These are phyloP conservation scores for Moricandia moricandioides DNA, from an alignment of 345 rosid species.

Conservation along the genomic window DNA sequence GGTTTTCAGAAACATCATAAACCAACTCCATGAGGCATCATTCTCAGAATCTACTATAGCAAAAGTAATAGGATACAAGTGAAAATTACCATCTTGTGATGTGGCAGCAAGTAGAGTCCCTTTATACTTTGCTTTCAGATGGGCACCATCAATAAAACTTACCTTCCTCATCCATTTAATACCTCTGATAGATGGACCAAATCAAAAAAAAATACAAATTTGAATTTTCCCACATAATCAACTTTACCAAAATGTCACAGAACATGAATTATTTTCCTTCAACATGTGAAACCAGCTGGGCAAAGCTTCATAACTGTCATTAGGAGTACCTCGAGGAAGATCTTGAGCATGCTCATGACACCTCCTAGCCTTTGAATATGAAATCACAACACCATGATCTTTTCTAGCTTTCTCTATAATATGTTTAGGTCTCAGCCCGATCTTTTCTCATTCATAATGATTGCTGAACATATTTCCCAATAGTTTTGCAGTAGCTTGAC, in stretches of 20 bases:
- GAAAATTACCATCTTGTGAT: background rate
- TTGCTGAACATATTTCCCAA: background rate
- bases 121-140: background rate
- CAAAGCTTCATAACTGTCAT: background rate
- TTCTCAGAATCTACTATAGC: background rate
- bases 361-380: background rate
- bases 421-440: background rate
- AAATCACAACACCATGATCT: background rate
- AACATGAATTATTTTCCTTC: background rate
- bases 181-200: background rate
- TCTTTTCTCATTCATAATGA: background rate
- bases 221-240: background rate
- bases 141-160: background rate
- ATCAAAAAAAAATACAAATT: background rate
- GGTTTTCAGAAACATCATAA: background rate
- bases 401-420: background rate
- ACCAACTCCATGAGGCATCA: background rate
- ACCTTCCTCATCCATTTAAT: background rate
- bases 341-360: background rate
- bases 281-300: background rate
- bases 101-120: background rate
- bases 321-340: background rate
- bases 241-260: background rate
- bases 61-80: background rate
- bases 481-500: background rate